Base-by-base conservation (phyloP, 768 basidiomycete species). In the Pleurotus djamor region DNA sequence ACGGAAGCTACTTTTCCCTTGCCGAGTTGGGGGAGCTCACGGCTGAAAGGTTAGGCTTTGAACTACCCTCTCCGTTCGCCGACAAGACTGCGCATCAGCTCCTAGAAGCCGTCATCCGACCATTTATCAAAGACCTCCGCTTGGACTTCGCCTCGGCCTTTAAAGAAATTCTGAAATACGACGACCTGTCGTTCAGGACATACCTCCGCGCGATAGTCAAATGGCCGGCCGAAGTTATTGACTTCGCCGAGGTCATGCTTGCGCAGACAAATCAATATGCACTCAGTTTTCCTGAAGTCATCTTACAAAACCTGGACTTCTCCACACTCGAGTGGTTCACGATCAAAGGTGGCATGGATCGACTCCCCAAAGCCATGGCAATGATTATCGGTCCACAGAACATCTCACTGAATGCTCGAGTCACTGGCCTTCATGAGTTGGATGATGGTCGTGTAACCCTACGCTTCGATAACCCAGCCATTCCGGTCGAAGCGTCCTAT, bases 261-360 rank as follows among this genome's bases (percentile, higher is more conserved):
- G 36, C 54, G 13, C 41, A 55, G 41, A 55, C 37, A n/a, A 55
- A 55, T 14, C 54, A 55, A 32, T 55, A 55, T 32, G 35, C 54
- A 10, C 41, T 55, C 4, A 44, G 54, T 37, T 55, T 55, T n/a
- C 36, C 54, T 6, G 54, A 55, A 33, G 33, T 55, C 4, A 55
- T 55, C 14, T 4, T 44, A 12, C 54, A 44, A 32, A 55, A 55
- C 28, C 43, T 55, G 54, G 54, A 55, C 38, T 55, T 55, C 38
- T n/a, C 54, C 37, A 55, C 54, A 17, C 38, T 28, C 21, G 54
- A 55, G 38, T 55, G 54, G 54, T 55, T 55, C 35, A 55, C 54
- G 17, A 55, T 55, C 54, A 55, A 55, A 55, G 54, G 12, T 28
- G 54, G 54, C 6, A 55, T 55, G 54, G 54, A 55, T 41, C 16